Percentiles rank a stretch among this genome's conserved stretches.
These are phyloP conservation scores for Xylariaceae sp. DNA, from an alignment of 2,329 filamentous ascomycete genomes.

Conservation along the genomic window DNA sequence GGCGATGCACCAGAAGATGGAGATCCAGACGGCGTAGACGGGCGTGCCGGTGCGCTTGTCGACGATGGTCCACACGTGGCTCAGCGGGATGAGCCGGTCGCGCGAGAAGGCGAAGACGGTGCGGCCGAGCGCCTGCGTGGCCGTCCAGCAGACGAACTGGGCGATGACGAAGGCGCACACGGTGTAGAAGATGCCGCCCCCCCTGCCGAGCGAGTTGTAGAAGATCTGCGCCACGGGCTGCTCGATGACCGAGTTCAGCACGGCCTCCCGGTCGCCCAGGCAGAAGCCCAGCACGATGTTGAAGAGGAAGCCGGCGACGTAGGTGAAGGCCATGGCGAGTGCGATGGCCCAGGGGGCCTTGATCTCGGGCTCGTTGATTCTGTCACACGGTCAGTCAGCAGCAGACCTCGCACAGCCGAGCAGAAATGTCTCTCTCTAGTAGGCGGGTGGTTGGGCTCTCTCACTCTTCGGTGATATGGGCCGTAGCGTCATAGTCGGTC, in stretches of 20 bases:
- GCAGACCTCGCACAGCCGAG: too few species aligned
- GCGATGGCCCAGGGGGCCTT: constrained; percentile 53
- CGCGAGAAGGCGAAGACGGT: constrained; percentile 56
- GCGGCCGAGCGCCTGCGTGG: constrained; percentile 55
- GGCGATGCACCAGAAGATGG: constrained; percentile 47
- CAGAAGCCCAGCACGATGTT: constrained; percentile 59
- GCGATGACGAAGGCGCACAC: constrained; percentile 56
- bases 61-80: constrained; percentile 29
- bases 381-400: too few species aligned
- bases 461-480: constrained; percentile 63
- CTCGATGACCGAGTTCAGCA: constrained; percentile 50
- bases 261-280: constrained; percentile 47
- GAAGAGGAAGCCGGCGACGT: constrained; percentile 52
- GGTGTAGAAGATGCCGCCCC: constrained; percentile 53
- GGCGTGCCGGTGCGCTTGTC: constrained; percentile 49
- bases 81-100: constrained; percentile 46
- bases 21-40: constrained; percentile 56
- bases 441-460: too few species aligned
- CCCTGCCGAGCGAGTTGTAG: constrained; percentile 50
- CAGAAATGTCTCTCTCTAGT: too few species aligned
- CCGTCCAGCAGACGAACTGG: constrained; percentile 57
- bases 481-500: constrained; percentile 62
- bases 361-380: constrained; percentile 54
- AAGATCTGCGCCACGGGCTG: constrained; percentile 53
- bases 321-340: constrained; percentile 51